Base-by-base conservation (phyloP, 2,329 filamentous ascomycete genomes). In the Huntiella decipiens region DNA sequence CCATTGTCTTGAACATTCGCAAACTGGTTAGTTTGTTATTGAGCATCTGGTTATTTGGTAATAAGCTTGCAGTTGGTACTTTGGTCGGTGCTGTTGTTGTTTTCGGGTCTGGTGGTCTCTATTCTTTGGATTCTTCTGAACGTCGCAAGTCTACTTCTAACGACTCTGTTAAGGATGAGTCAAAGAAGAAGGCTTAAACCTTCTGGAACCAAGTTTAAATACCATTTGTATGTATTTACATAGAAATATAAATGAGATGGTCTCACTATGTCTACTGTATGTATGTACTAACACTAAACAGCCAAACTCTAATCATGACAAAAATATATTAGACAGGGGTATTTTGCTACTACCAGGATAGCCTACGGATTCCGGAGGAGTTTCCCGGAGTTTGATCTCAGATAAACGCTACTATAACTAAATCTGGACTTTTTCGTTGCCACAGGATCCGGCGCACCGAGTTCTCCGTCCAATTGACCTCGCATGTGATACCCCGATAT, bases 11-110 rank as follows among this genome's bases (percentile, higher is more conserved):
- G 50, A 98, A 96, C 59, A 82, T 98, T 50, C 74, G 91, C 54
- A 98, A 98, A 62, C 67, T 98, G 15, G 80, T 94, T 46, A 95
- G 87, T 55, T 71, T 96, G 50, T 65, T 96, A 51, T 61, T 96
- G 49, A 95, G 87, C 54, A 92, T 96, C 49, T 88, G 86, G 73
- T 62, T 98, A 1, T 98, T 98, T 62, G 91, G 88, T 4, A 95
- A 98, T 58, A 63, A 71, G 35, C 66, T 98, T 52, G 75, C 80
- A 10, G 63, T 68, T 0, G 79, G 84, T 35, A 94, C 93, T 50
- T 62, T 93, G 45, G 50, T 84, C 4, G 91, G 91, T 3, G 87
- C 88, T 1, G 66, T 75, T 4, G 67, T 96, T 51, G 91, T 98
- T 5, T 98, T 96, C 63, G 73, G 80, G 11, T 84, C 85, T 0